phyloP scores from a whole-genome alignment of 2,329 filamentous ascomycete species.

The Aspergillus fumigatus region DNA sequence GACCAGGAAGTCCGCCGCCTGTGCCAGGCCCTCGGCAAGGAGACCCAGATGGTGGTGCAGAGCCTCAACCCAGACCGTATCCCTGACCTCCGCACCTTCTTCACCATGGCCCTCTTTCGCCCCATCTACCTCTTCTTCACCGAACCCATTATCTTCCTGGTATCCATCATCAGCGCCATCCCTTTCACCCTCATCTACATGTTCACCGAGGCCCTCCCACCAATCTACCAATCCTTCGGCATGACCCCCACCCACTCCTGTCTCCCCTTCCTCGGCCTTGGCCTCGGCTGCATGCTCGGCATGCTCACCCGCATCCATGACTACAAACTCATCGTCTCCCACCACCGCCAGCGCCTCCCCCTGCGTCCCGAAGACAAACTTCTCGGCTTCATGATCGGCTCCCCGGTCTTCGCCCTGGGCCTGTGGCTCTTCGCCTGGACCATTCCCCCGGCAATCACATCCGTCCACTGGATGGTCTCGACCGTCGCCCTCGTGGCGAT shows the following conservation, averaged over 20 bases:
- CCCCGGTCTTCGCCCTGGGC: constrained; percentile 41
- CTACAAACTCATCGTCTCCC: constrained; percentile 25
- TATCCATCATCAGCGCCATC: constrained; percentile 39
- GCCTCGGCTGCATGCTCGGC: constrained; percentile 38
- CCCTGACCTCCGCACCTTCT: constrained; percentile 33
- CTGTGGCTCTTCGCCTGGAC: constrained; percentile 49
- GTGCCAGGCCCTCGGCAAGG: constrained; percentile 19
- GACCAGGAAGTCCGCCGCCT: constrained; percentile 25
- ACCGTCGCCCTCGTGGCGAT: constrained; percentile 40
- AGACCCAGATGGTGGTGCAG: constrained; percentile 14
- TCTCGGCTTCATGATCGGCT: constrained; percentile 43
- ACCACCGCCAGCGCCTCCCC: constrained; percentile 14
- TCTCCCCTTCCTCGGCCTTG: constrained; percentile 40
- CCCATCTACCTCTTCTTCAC: constrained; percentile 41
- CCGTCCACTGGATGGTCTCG: constrained; percentile 38
- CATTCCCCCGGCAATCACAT: constrained; percentile 37
- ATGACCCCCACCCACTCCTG: constrained; percentile 33
- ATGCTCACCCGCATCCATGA: constrained; percentile 44
- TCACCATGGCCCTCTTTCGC: constrained; percentile 34
- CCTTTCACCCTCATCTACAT: constrained; percentile 46
- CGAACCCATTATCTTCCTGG: constrained; percentile 43
- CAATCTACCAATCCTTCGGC: constrained; percentile 37
- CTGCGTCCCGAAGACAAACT: constrained; percentile 47
- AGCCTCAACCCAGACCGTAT: constrained; percentile 36
- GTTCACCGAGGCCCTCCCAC: constrained; percentile 42